Conservation (phyloP, 1,284 basidiomycete genomes). For the Melampsora larici-populina region DNA sequence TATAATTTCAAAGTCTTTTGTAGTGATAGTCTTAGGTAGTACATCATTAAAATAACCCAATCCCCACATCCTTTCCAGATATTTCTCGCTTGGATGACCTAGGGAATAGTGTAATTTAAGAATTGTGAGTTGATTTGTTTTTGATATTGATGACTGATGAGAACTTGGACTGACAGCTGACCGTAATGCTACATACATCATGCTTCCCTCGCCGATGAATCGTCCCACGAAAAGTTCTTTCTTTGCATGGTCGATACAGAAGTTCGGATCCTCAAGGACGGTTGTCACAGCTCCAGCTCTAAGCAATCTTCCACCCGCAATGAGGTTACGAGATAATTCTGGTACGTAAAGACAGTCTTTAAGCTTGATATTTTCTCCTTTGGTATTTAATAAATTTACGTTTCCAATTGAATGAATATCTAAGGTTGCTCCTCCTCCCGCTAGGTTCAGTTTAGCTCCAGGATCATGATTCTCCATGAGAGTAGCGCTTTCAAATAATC, state of each 20-base stretch:
- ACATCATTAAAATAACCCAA: not conserved
- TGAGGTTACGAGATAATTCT: not conserved
- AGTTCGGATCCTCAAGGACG: not conserved
- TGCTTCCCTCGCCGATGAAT: not conserved
- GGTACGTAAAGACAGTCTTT: not conserved
- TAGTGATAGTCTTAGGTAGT: not conserved
- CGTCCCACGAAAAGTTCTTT: not conserved
- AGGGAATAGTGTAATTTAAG: too few relatives aligned
- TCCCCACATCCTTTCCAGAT: not conserved
- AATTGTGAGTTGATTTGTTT: not conserved
- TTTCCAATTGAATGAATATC: too few relatives aligned
- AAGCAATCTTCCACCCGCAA: too few relatives aligned
- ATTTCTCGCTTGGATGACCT: not conserved
- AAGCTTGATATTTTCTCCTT: not conserved
- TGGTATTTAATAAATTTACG: not conserved
- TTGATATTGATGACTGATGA: not conserved
- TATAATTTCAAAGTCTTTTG: not conserved
- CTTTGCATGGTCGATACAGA: not conserved
- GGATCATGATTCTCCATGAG: not conserved
- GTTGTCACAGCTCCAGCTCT: not conserved
- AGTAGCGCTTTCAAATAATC: not conserved
- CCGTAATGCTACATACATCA: not conserved
- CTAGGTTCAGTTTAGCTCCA: not conserved
- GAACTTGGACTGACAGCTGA: not conserved
- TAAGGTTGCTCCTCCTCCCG: not conserved